Conservation (phyloP, 345 rosid genomes). For the Populus deltoides region DNA sequence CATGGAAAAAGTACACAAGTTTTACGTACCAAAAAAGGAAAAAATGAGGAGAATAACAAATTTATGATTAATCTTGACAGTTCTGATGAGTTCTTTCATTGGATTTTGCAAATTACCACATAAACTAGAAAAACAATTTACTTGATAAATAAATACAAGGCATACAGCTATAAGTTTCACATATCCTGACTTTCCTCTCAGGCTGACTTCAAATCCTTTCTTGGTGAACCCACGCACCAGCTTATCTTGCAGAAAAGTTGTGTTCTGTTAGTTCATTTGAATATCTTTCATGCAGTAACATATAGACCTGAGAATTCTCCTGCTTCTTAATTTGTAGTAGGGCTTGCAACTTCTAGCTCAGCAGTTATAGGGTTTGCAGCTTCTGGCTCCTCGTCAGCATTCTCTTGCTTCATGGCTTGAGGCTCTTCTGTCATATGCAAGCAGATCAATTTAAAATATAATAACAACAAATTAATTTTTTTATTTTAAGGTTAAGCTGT, state of each 20-base stretch:
- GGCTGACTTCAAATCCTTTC: constrained; percentile 3
- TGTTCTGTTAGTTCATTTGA: too few species aligned
- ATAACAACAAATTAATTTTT: not conserved
- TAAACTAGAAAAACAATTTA: not conserved
- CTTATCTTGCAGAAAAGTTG: constrained; percentile 17
- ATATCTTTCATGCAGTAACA: not conserved
- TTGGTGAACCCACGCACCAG: constrained; percentile 1
- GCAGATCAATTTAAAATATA: not conserved
- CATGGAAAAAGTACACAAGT: too few species aligned
- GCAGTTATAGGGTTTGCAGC: not conserved
- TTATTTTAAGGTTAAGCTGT: not conserved
- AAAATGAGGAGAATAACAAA: too few species aligned
- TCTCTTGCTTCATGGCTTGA: constrained; percentile 20
- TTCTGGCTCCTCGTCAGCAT: constrained; percentile 3
- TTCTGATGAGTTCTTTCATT: too few species aligned
- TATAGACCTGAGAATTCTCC: constrained; percentile 5
- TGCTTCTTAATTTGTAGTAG: not conserved
- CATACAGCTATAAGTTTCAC: not conserved
- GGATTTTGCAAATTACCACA: too few species aligned
- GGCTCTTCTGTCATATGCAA: constrained; percentile 1
- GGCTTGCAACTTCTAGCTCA: constrained; percentile 14
- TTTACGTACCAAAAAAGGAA: too few species aligned
- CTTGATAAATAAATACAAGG: not conserved
- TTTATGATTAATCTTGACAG: too few species aligned
- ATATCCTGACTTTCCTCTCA: constrained; percentile 1